phyloP scores from a whole-genome alignment of 768 basidiomycete genomes.

The Neoboletus subvelutipes region DNA sequence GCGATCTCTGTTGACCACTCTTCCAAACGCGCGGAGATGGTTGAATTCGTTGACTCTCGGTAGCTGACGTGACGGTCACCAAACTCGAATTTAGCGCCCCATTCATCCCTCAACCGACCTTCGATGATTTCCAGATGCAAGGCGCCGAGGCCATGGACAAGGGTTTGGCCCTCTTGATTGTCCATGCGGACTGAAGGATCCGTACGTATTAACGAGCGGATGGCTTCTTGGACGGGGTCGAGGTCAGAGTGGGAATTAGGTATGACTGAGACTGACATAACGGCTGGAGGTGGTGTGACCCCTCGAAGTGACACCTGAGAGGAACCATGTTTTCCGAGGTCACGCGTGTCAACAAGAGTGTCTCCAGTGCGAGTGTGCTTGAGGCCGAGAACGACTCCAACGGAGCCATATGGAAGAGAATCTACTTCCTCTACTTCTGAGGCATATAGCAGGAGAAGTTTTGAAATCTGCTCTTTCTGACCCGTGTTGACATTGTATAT shows the following conservation, averaged over 20 bases:
- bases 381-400: slow-evolving; percentile 82
- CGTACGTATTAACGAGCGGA: slow-evolving; percentile 72
- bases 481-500: slow-evolving; percentile 67
- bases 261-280: slow-evolving; percentile 81
- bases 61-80: slow-evolving; percentile 79
- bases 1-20: slow-evolving; percentile 63
- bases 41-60: slow-evolving; percentile 52
- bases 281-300: slow-evolving; percentile 76
- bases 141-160: slow-evolving; percentile 81
- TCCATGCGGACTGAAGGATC: slow-evolving; percentile 88
- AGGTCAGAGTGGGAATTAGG: slow-evolving; percentile 80
- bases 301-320: slow-evolving; percentile 50
- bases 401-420: slow-evolving; percentile 73
- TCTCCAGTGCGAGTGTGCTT: slow-evolving; percentile 86
- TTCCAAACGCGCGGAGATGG: slow-evolving; percentile 33
- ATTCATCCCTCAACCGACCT: slow-evolving; percentile 77
- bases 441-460: slow-evolving; percentile 77
- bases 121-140: slow-evolving; percentile 90
- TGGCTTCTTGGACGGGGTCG: slow-evolving; percentile 72
- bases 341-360: slow-evolving; percentile 63
- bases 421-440: slow-evolving; percentile 76
- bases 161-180: slow-evolving; percentile 75
- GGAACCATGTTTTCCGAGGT: slow-evolving; percentile 33
- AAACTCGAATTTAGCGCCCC: slow-evolving; percentile 74
- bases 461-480: slow-evolving; percentile 70